Base-by-base conservation (phyloP, 2,329 filamentous ascomycete genomes). In the Colletotrichum zoysiae region DNA sequence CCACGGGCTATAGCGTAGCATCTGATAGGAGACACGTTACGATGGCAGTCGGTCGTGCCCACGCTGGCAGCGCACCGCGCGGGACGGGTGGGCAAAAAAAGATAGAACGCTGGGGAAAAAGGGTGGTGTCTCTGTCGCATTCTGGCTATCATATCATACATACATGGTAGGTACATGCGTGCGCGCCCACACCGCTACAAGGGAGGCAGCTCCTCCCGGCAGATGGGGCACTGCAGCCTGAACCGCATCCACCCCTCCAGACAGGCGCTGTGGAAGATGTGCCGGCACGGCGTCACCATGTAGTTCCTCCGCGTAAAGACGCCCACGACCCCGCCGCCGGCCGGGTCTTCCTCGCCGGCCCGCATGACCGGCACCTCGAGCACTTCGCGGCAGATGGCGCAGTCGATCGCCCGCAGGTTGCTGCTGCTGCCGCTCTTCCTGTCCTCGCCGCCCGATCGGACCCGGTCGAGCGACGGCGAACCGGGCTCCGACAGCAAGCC, bases 231-330 rank as follows among this genome's bases (percentile, higher is more conserved):
- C 83, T 97, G 94, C 78, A 99, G 82, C 70, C 95, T 85, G 80
- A 97, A 95, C 79, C 93, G 89, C 93, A 99, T 96, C 96, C 96
- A 98, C 50, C 94, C 95, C 83, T 98, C 95, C 76, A 99, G 84
- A 81, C 96, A 99, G 42, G 88, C 86, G 68, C 91, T 96, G 79
- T 99, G 96, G 80, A 99, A 99, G 60, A 98, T 95, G 83, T 99
- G 96, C 67, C 95, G 86, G 81, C 96, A 99, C 59, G 96, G 96
- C 69, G 96, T 99, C 30, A 98, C 94, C 96, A 99, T 99, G 82
- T 98, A 98, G 76, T 89, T 87, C 61, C 95, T 89, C 73, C 95
- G 86, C 42, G 93, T 93, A 75, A 98, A 86, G 67, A 97, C 89
- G 40, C 91, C 91, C 0, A 89, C 84, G 70, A 91, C 87, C 42